phyloP scores from a whole-genome alignment of 176 grass and related monocot genomes.

The Oryza punctata region DNA sequence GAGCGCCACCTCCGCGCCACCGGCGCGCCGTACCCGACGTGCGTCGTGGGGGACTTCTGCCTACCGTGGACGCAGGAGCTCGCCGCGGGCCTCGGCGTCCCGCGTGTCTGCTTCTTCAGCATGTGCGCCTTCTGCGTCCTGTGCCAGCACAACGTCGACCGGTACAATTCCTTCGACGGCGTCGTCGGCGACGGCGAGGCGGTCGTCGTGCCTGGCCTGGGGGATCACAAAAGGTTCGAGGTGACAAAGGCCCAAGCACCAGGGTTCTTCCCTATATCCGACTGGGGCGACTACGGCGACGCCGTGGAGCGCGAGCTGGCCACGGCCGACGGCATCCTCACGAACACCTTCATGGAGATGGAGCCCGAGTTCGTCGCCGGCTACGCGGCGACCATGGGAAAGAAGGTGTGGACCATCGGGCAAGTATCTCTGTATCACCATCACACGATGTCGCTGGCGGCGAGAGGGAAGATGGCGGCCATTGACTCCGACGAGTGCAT shows the following conservation, averaged over 20 bases:
- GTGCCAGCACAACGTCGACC: constrained; percentile 51
- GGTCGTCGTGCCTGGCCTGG: constrained; percentile 50
- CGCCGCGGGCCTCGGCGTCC: constrained; percentile 46
- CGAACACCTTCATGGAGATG: constrained; percentile 62
- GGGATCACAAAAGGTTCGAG: constrained; percentile 23
- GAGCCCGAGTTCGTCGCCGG: constrained; percentile 55
- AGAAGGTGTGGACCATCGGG: constrained; percentile 68
- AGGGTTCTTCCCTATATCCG: constrained; percentile 2
- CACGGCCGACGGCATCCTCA: constrained; percentile 52
- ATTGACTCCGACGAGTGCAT: constrained; percentile 42
- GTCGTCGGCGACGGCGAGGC: constrained; percentile 37
- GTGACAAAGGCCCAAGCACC: constrained; percentile 52
- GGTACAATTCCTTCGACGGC: constrained; percentile 37
- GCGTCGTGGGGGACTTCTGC: constrained; percentile 67
- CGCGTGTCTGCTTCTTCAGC: constrained; percentile 49
- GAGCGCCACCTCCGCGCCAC: constrained; percentile 40
- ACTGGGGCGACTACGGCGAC: neutral
- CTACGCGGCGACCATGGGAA: constrained; percentile 31
- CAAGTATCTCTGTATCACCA: constrained; percentile 60
- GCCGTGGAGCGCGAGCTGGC: constrained; percentile 7
- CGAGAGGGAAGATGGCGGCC: constrained; percentile 31
- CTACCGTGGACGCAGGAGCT: constrained; percentile 54
- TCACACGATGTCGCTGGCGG: neutral
- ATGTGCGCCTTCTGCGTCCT: constrained; percentile 62
- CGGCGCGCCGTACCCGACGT: constrained; percentile 42